phyloP scores from a whole-genome alignment of 331 rosid species.

The Stylosanthes scabra region DNA sequence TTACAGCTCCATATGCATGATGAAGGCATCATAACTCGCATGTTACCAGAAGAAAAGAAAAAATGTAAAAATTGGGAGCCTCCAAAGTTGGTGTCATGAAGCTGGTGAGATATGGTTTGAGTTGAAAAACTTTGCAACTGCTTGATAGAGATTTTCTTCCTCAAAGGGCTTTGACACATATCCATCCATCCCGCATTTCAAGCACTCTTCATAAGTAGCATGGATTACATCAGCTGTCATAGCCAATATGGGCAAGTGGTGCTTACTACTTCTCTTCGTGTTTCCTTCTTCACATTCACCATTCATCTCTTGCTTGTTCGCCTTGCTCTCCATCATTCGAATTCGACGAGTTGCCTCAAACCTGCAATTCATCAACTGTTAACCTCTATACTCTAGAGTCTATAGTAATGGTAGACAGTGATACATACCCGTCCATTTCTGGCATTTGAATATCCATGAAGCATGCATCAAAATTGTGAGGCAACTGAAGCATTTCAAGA shows the following conservation, averaged over 20 bases:
- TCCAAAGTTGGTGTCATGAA: slow-evolving; percentile 32
- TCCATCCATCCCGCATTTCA: slow-evolving; percentile 96
- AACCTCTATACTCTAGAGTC: too few species aligned
- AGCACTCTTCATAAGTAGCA: slow-evolving; percentile 86
- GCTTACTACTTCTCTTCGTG: too few species aligned
- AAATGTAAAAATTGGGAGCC: slow-evolving; percentile 55
- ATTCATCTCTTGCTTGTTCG: slow-evolving; percentile 56
- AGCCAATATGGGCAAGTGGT: slow-evolving; percentile 89
- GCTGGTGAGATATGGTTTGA: slow-evolving; percentile 49
- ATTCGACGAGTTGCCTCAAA: slow-evolving; percentile 85
- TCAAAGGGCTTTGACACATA: slow-evolving; percentile 98
- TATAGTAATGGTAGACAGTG: too few species aligned
- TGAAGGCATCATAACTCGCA: slow-evolving; percentile 25
- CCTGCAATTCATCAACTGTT: slow-evolving; percentile 54
- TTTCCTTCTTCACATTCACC: too few species aligned
- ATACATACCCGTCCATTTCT: slow-evolving; percentile 99
- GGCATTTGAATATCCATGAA: slow-evolving; percentile 99
- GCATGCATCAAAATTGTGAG: slow-evolving; percentile 93
- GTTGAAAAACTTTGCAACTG: slow-evolving; percentile 82
- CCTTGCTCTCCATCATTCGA: slow-evolving; percentile 76
- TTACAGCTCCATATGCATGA: slow-evolving; percentile 19
- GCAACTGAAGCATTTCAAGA: slow-evolving; percentile 79
- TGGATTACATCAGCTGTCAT: slow-evolving; percentile 99
- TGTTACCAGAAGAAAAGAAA: slow-evolving; percentile 45
- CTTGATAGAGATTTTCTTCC: slow-evolving; percentile 93